phyloP scores from a whole-genome alignment of 75 land plant species.

The Pinus taeda region DNA sequence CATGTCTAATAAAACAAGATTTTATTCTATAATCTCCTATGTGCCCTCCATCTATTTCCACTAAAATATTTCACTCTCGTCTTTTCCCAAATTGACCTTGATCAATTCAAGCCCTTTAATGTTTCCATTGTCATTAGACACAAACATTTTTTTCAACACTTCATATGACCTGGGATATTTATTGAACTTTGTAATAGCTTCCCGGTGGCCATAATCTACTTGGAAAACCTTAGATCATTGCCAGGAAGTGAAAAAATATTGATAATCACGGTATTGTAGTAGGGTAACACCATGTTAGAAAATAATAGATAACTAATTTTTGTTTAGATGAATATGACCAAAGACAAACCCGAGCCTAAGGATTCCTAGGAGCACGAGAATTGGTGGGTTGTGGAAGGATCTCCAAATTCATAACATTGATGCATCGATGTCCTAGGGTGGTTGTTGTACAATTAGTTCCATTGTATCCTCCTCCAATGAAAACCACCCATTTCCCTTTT shows the following conservation, averaged over 20 bases:
- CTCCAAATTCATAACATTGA: conserved; percentile 45
- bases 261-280: too few relatives aligned
- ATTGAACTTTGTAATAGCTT: conserved; percentile 82
- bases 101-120: conserved; percentile 81
- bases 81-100: conserved; percentile 82
- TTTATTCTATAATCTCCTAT: conserved; percentile 82
- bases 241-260: conserved; percentile 4
- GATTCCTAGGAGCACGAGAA: conserved; percentile 83
- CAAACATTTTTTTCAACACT: conserved; percentile 76
- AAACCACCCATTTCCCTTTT: conserved; percentile 90
- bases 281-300: background rate
- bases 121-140: conserved; percentile 73
- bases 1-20: conserved; percentile 82
- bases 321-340: background rate
- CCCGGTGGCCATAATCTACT: conserved; percentile 97
- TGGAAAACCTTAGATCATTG: conserved; percentile 95
- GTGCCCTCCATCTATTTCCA: conserved; percentile 81
- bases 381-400: conserved; percentile 48
- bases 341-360: conserved; percentile 88
- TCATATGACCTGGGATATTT: conserved; percentile 85
- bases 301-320: background rate
- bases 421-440: conserved; percentile 86
- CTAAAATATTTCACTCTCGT: conserved; percentile 70
- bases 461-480: conserved; percentile 98
- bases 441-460: conserved; percentile 97